Evolutionary conservation across 2,329 filamentous ascomycete genomes (phyloP).

Genomic region (Xylariomycetidae sp.): DNA sequence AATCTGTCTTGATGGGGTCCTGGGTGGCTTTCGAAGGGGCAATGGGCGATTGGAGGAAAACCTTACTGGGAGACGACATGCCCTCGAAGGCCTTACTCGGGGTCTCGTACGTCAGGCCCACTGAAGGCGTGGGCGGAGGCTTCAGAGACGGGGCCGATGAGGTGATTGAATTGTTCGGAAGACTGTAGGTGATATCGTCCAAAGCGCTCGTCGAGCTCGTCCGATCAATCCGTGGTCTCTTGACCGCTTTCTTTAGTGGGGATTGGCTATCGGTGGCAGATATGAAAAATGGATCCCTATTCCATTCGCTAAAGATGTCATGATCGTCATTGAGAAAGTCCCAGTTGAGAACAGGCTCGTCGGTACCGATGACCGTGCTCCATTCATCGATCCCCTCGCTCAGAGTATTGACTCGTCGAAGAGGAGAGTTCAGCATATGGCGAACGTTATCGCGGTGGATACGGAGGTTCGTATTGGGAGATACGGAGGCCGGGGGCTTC

Average conservation of each 20-base stretch:
- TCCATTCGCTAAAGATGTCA: slow-evolving; percentile 60
- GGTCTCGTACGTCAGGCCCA: slow-evolving; percentile 42
- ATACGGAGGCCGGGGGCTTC: slow-evolving; percentile 67
- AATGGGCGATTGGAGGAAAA: slow-evolving; percentile 37
- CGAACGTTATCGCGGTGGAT: slow-evolving; percentile 81
- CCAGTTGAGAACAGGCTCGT: slow-evolving; percentile 49
- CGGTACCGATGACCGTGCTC: slow-evolving; percentile 20
- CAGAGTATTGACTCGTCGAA: slow-evolving; percentile 42
- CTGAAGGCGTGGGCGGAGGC: slow-evolving; percentile 37
- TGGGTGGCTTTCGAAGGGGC: slow-evolving; percentile 32
- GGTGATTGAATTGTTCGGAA: slow-evolving; percentile 45
- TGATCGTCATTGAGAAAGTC: slow-evolving; percentile 47
- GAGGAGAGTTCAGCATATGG: slow-evolving; percentile 67
- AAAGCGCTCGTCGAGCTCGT: slow-evolving; percentile 59
- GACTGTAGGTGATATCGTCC: slow-evolving; percentile 53
- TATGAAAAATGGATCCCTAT: slow-evolving; percentile 38
- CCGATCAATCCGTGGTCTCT: slow-evolving; percentile 58
- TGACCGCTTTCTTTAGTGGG: slow-evolving; percentile 60
- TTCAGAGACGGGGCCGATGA: slow-evolving; percentile 50
- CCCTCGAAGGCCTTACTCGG: slow-evolving; percentile 55
- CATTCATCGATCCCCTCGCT: slow-evolving; percentile 62
- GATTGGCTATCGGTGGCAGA: slow-evolving; percentile 54
- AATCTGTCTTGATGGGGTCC: slow-evolving; percentile 34
- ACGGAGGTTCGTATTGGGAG: slow-evolving; percentile 86
- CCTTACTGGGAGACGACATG: slow-evolving; percentile 52